Base-by-base conservation (phyloP, 768 basidiomycete species). In the Pleurotus pulmonarius region DNA sequence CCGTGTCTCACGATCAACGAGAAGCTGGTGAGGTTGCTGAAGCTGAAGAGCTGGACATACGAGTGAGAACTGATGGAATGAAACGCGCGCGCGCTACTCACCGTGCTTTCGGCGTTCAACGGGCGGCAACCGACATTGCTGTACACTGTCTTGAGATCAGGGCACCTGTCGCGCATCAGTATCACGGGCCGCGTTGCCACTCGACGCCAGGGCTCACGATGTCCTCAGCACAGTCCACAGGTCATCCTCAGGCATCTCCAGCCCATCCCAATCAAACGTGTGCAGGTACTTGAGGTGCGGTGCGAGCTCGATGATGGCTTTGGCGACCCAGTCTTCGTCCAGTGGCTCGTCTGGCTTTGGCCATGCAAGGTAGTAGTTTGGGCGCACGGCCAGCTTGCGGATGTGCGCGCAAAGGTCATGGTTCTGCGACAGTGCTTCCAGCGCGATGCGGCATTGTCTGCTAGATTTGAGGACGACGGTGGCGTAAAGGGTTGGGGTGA, bases 361-460 rank as follows among this genome's bases (percentile, higher is more conserved):
- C 78, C 79, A 80, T 5, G 79, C 69, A 26, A 80, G 73, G 63
- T 80, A 80, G 45, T 80, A 82, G 59, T 80, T 80, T 0, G 80
- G 79, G 9, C 78, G 71, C 13, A 80, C 68, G 12, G 74, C 73
- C 26, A 82, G 69, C 53, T 75, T 78, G 15, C 68, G 69, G 51
- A 81, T 67, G 64, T 72, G 64, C 2, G 60, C 55, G 56, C 75
- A 76, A 34, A 79, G 65, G 16, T 77, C 70, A 12, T 70, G 71
- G 13, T 67, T 65, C 3, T 49, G 18, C 4, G 52, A 48, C 39
- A 82, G 64, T 70, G 79, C 73, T 3, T 59, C 55, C 26, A 82
- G 67, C 1, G 73, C 71, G 1, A 63, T 52, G 40, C 60, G 64
- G 57, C 78, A 80, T 58, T 73, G 67, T 18, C 64, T 62, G 56